phyloP scores from a whole-genome alignment of 2,329 filamentous ascomycete species.

The Cladorrhinum sp. region DNA sequence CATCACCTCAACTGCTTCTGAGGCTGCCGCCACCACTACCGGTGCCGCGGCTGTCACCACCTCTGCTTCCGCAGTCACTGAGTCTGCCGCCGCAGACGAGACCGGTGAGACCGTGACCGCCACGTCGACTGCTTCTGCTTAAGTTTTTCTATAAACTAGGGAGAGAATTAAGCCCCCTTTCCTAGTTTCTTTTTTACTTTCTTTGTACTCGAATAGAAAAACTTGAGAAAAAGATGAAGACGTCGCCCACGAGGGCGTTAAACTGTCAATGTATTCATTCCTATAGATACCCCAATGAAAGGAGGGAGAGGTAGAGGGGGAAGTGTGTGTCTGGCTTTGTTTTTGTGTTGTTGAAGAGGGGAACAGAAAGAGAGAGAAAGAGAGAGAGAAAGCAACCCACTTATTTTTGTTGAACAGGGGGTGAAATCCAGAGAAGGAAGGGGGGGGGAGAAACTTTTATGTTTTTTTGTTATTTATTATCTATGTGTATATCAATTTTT shows the following conservation, averaged over 20 bases:
- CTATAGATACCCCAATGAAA: not conserved
- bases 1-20: constrained; percentile 1
- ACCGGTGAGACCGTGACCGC: too few relatives aligned
- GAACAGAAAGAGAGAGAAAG: not conserved
- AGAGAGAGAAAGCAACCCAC: not conserved
- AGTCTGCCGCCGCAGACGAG: too few relatives aligned
- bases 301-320: not conserved
- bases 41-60: too few relatives aligned
- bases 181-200: not conserved
- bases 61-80: too few relatives aligned
- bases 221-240: not conserved
- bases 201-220: too few relatives aligned
- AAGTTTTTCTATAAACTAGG: not conserved
- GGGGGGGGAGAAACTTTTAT: not conserved
- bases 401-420: not conserved
- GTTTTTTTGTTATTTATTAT: too few relatives aligned
- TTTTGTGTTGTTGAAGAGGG: not conserved
- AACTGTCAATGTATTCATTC: not conserved
- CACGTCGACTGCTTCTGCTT: not conserved
- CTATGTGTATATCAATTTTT: not conserved
- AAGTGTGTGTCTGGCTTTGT: not conserved
- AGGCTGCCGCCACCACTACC: not conserved
- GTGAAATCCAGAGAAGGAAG: not conserved
- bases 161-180: not conserved
- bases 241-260: not conserved